Evolutionary conservation across 495 filamentous ascomycete genomes (phyloP).

Genomic region (Hypoxylon perforatum): DNA sequence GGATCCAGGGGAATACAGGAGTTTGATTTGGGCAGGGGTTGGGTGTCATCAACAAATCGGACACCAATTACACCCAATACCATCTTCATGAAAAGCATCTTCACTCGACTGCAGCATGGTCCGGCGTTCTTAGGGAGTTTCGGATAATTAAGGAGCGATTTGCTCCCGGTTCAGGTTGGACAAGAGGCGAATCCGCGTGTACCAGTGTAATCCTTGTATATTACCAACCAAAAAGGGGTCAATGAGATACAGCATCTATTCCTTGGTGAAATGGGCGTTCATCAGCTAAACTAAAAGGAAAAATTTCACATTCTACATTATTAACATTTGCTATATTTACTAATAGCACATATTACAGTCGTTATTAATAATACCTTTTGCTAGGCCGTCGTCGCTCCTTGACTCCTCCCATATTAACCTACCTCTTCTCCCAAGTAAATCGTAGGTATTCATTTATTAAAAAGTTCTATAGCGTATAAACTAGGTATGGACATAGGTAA

Average conservation of each 20-base stretch:
- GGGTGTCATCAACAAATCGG: slow-evolving; percentile 6
- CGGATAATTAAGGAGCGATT: slow-evolving; percentile 26
- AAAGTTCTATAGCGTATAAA: too few relatives aligned
- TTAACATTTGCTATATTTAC: too few relatives aligned
- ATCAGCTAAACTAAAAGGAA: background rate
- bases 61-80: slow-evolving; percentile 21
- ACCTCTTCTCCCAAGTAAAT: too few relatives aligned
- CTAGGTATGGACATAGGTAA: too few relatives aligned
- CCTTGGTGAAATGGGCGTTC: background rate
- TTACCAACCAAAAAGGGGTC: slow-evolving; percentile 12
- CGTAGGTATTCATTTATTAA: too few relatives aligned
- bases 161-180: slow-evolving; percentile 15
- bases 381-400: too few relatives aligned
- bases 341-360: too few relatives aligned
- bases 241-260: background rate
- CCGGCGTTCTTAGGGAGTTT: slow-evolving; percentile 53
- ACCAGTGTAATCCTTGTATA: slow-evolving; percentile 33
- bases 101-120: slow-evolving; percentile 62
- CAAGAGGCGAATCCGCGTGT: slow-evolving; percentile 18
- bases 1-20: background rate
- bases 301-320: background rate
- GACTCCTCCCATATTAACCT: too few relatives aligned
- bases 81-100: slow-evolving; percentile 49
- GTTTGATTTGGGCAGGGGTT: slow-evolving; percentile 6
- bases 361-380: too few relatives aligned